These are phyloP conservation scores for Taxillus chinensis DNA, from an alignment of 164 flowering plant genomes.

Conservation along the genomic window DNA sequence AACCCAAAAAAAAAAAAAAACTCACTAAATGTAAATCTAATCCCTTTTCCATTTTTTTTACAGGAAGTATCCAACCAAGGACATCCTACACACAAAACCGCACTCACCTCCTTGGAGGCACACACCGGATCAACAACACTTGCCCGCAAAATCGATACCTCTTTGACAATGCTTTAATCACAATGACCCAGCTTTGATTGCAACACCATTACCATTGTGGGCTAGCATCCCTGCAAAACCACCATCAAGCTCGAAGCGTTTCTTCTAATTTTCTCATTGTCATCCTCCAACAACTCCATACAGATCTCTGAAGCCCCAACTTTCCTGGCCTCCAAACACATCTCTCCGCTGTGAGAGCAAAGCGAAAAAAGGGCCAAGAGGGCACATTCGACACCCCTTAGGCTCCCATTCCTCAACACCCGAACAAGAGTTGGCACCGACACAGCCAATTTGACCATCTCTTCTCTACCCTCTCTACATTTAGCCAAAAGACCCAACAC, in stretches of 20 bases:
- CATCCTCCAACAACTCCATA: conserved; percentile 61
- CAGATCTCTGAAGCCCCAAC: conserved; percentile 61
- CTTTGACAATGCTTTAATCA: no score
- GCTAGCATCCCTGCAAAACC: conserved; percentile 23
- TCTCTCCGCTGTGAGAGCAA: conserved; percentile 34
- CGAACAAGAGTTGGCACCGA: conserved; percentile 40
- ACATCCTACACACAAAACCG: conserved; percentile 12
- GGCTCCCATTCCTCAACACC: conserved; percentile 46
- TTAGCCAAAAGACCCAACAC: conserved; percentile 67
- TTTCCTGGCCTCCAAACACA: conserved; percentile 34
- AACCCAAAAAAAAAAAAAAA: conserved; percentile 7
- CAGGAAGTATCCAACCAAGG: conserved; percentile 21
- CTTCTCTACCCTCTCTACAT: conserved; percentile 70
- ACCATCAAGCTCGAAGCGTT: conserved; percentile 62
- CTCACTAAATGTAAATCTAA: conserved; percentile 11
- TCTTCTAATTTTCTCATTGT: conserved; percentile 69
- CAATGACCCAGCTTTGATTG: no score
- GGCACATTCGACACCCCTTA: conserved; percentile 53
- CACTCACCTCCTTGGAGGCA: conserved; percentile 20
- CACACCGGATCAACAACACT: neutral
- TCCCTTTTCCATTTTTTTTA: conserved; percentile 14
- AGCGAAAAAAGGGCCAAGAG: conserved; percentile 44
- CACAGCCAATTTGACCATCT: conserved; percentile 34
- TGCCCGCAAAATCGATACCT: conserved; percentile 1
- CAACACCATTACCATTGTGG: conserved; percentile 2